Evolutionary conservation across 192 early-diverging fungal genomes (phyloP).

Genomic region (Linnemannia elongata): DNA sequence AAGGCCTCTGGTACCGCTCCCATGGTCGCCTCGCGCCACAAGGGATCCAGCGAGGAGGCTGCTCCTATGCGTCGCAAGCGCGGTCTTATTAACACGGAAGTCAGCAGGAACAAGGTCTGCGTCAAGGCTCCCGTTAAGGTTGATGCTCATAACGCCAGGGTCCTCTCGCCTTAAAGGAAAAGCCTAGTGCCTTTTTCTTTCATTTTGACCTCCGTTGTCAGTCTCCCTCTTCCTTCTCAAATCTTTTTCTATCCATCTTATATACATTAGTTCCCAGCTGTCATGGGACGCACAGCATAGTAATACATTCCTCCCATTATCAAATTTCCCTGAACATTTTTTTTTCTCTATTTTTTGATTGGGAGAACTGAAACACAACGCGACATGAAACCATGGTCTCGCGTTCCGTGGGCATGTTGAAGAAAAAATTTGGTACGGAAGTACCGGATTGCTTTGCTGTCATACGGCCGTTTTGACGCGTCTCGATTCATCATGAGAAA

Average conservation of each 20-base stretch:
- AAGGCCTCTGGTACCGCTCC: background rate
- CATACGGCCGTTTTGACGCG: background rate
- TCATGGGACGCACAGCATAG: too few relatives aligned
- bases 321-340: background rate
- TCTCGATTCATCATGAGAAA: background rate
- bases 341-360: background rate
- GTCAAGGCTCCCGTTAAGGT: background rate
- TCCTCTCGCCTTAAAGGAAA: background rate
- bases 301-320: too few relatives aligned
- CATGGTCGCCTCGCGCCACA: background rate
- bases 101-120: background rate
- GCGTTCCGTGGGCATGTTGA: background rate
- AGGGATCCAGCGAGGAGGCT: background rate
- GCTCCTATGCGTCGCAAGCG: slow-evolving; percentile 7
- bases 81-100: background rate
- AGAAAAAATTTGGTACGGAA: background rate
- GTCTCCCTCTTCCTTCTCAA: too few relatives aligned
- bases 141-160: background rate
- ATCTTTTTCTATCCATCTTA: too few relatives aligned
- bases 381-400: background rate
- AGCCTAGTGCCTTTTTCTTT: background rate
- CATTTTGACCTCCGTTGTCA: background rate
- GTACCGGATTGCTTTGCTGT: background rate
- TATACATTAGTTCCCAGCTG: too few relatives aligned
- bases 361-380: background rate